Evolutionary conservation across 495 filamentous ascomycete genomes (phyloP).

Genomic region (Copromyces sp.): DNA sequence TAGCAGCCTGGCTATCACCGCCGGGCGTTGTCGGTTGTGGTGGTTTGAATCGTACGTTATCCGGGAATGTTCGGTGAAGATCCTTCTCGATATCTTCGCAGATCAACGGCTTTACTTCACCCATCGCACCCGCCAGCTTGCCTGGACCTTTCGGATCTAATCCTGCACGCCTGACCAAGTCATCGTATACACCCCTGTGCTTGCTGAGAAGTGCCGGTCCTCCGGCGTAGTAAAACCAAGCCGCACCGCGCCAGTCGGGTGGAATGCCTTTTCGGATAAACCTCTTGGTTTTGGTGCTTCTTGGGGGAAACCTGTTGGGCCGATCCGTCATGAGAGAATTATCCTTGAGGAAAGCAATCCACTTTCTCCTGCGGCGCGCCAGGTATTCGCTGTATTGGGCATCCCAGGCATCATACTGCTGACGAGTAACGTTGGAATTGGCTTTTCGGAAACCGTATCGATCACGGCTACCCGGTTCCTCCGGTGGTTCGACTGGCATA

Average conservation of each 20-base stretch:
- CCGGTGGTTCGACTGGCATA: conserved; percentile 18
- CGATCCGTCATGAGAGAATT: conserved; percentile 60
- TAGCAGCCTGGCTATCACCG: conserved; percentile 3
- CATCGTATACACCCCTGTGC: conserved; percentile 62
- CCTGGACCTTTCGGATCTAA: conserved; percentile 13
- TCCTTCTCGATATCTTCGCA: conserved; percentile 92
- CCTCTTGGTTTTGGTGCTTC: conserved; percentile 71
- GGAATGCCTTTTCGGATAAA: conserved; percentile 95
- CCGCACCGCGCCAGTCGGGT: conserved; percentile 79
- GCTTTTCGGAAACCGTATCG: conserved; percentile 86
- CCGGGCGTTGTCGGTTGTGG: conserved; percentile 9
- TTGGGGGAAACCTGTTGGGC: conserved; percentile 69
- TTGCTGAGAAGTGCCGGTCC: conserved; percentile 67
- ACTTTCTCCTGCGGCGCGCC: conserved; percentile 65
- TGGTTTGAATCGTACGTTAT: conserved; percentile 86
- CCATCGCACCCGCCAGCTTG: conserved; percentile 1
- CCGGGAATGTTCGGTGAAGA: conserved; percentile 89
- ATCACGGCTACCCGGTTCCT: conserved; percentile 46
- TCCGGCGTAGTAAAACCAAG: conserved; percentile 97
- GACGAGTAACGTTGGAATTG: conserved; percentile 63
- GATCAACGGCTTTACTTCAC: conserved; percentile 55
- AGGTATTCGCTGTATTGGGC: conserved; percentile 57
- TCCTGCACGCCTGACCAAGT: conserved; percentile 45
- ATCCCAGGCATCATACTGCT: conserved; percentile 80
- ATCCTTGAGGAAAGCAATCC: conserved; percentile 66